These are phyloP conservation scores for Cyberlindnera bimundalis DNA, from an alignment of 805 yeast genomes.

Conservation along the genomic window DNA sequence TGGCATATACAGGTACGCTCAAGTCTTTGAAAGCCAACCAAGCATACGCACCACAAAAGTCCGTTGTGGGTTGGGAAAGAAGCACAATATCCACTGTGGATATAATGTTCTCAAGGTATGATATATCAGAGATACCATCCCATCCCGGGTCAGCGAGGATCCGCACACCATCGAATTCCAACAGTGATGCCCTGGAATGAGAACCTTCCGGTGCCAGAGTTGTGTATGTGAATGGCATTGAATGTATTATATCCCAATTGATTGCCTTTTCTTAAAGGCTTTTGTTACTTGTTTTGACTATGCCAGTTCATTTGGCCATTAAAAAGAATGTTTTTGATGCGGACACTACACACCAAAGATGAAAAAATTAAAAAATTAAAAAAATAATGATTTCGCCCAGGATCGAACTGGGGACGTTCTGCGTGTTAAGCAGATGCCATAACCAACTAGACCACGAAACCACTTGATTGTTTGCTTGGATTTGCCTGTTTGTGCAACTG, in stretches of 20 bases:
- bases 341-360: too few relatives aligned
- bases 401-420: slow-evolving; percentile 99
- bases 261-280: too few relatives aligned
- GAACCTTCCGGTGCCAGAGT: slow-evolving; percentile 22
- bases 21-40: slow-evolving; percentile 60
- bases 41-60: slow-evolving; percentile 77
- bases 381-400: slow-evolving; percentile 90
- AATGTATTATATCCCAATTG: too few relatives aligned
- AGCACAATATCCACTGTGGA: slow-evolving; percentile 62
- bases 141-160: slow-evolving; percentile 74
- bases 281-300: too few relatives aligned
- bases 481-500: too few relatives aligned
- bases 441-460: slow-evolving; percentile 99
- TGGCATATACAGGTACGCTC: slow-evolving; percentile 75
- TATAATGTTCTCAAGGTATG: slow-evolving; percentile 41
- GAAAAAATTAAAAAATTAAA: slow-evolving; percentile 1
- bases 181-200: slow-evolving; percentile 40
- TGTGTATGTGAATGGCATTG: slow-evolving; percentile 31
- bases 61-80: slow-evolving; percentile 82
- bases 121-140: slow-evolving; percentile 50
- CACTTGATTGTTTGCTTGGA: slow-evolving; percentile 26
- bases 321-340: too few relatives aligned
- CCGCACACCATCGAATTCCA: slow-evolving; percentile 55
- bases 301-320: too few relatives aligned
- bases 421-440: slow-evolving; percentile 99